These are phyloP conservation scores for Lecanicillium sp. DNA, from an alignment of 2,329 filamentous ascomycete species.

Conservation along the genomic window DNA sequence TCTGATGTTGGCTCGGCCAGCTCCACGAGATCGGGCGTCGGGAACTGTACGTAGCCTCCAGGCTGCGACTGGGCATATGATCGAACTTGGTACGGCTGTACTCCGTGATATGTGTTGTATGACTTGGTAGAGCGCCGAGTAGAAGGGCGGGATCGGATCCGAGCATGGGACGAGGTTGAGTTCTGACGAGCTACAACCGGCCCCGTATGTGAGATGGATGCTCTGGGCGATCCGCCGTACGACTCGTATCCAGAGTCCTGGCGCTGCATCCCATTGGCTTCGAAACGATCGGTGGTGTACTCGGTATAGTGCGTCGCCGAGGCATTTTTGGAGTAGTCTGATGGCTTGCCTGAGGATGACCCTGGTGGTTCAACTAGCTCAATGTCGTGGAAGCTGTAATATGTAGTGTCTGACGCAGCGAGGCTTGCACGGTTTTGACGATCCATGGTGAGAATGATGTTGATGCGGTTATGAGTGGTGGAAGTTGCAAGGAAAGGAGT, in stretches of 20 bases:
- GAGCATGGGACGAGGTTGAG: conserved; percentile 15
- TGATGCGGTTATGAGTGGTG: too few species aligned
- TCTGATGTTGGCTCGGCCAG: conserved; percentile 15
- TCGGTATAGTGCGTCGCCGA: conserved; percentile 6
- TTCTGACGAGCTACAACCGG: conserved; percentile 12
- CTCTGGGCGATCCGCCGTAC: conserved; percentile 27
- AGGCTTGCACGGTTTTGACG: conserved; percentile 27
- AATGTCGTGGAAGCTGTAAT: conserved; percentile 45
- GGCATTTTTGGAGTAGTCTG: conserved; percentile 13
- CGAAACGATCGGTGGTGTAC: conserved; percentile 8
- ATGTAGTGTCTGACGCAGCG: conserved; percentile 40
- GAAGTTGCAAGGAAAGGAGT: too few species aligned
- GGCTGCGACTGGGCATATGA: conserved; percentile 21
- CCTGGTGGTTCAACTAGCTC: conserved; percentile 36
- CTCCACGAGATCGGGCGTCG: conserved; percentile 31
- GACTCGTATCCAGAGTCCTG: conserved; percentile 55
- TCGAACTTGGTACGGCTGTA: conserved; percentile 26
- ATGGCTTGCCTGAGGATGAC: conserved; percentile 14
- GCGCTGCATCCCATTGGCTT: conserved; percentile 36
- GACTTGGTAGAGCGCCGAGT: conserved; percentile 33
- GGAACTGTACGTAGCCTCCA: conserved; percentile 41
- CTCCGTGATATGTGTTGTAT: conserved; percentile 17
- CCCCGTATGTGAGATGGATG: conserved; percentile 25
- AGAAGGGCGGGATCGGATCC: conserved; percentile 30
- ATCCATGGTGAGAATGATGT: conserved; percentile 15